These are phyloP conservation scores for Aureobasidium zeae DNA, from an alignment of 2,329 filamentous ascomycete species.

Conservation along the genomic window DNA sequence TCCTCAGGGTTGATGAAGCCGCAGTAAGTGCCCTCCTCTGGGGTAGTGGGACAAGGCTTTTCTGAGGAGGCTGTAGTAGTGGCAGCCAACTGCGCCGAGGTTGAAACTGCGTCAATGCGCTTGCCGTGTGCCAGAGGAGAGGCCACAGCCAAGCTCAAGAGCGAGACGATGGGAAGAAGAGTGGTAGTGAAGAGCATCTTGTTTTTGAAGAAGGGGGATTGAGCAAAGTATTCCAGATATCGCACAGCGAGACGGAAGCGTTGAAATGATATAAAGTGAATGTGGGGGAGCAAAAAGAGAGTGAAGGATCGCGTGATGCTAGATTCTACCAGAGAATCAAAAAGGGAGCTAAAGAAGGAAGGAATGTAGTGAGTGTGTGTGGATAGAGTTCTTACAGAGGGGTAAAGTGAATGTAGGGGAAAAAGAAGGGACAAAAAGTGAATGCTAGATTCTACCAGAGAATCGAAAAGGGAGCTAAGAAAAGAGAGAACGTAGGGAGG, in stretches of 20 bases:
- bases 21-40: slow-evolving; percentile 29
- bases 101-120: neutral
- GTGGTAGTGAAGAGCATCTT: slow-evolving; percentile 1
- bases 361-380: neutral
- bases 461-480: neutral
- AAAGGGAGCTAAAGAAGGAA: neutral
- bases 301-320: neutral
- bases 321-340: neutral
- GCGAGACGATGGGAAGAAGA: neutral
- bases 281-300: neutral
- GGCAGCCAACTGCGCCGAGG: neutral
- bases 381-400: slow-evolving; percentile 9
- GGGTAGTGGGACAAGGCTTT: slow-evolving; percentile 23
- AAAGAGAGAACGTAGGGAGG: neutral
- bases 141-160: slow-evolving; percentile 1
- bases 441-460: neutral
- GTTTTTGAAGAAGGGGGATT: neutral
- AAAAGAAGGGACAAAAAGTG: too few species aligned
- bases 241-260: slow-evolving; percentile 1
- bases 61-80: slow-evolving; percentile 22
- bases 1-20: slow-evolving; percentile 30
- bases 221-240: neutral
- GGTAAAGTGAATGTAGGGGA: too few species aligned
- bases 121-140: neutral
- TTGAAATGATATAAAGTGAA: neutral